phyloP scores from a whole-genome alignment of 2,329 filamentous ascomycete genomes.

The Calonectria fujianensis region DNA sequence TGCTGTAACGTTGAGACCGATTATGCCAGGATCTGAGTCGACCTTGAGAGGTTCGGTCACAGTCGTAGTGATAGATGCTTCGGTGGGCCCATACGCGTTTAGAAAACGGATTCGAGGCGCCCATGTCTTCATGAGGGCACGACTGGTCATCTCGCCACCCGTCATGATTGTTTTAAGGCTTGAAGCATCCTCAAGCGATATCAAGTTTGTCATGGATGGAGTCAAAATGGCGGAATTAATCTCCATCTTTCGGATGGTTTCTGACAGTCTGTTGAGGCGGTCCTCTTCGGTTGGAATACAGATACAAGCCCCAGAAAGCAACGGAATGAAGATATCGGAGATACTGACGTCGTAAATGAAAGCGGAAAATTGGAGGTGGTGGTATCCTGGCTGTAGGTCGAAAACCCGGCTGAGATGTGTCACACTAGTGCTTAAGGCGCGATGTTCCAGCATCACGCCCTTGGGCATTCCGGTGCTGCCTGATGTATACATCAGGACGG shows the following conservation, averaged over 20 bases:
- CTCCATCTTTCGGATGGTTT: conserved; percentile 1
- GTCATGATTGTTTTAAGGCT: neutral
- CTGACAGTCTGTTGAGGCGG: neutral
- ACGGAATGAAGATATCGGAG: neutral
- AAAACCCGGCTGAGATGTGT: neutral
- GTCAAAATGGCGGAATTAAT: neutral
- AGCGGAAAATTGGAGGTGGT: neutral
- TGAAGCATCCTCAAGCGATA: neutral
- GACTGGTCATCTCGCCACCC: neutral
- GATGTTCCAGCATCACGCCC: conserved; percentile 6
- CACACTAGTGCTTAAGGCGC: neutral
- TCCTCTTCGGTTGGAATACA: conserved; percentile 6
- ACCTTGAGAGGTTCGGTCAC: neutral
- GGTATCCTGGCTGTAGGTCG: neutral
- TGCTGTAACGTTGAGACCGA: neutral
- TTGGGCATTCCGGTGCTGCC: neutral
- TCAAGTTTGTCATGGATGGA: neutral
- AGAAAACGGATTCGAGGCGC: neutral
- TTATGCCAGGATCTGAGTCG: neutral
- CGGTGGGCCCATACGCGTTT: neutral
- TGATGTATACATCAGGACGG: conserved; percentile 1
- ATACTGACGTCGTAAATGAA: neutral
- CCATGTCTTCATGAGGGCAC: conserved; percentile 1
- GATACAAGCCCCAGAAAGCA: neutral
- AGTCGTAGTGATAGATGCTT: neutral